Percentiles rank a stretch among this genome's conserved stretches.
phyloP scores from a whole-genome alignment of 768 basidiomycete species.

The Cystobasidium onofrii region DNA sequence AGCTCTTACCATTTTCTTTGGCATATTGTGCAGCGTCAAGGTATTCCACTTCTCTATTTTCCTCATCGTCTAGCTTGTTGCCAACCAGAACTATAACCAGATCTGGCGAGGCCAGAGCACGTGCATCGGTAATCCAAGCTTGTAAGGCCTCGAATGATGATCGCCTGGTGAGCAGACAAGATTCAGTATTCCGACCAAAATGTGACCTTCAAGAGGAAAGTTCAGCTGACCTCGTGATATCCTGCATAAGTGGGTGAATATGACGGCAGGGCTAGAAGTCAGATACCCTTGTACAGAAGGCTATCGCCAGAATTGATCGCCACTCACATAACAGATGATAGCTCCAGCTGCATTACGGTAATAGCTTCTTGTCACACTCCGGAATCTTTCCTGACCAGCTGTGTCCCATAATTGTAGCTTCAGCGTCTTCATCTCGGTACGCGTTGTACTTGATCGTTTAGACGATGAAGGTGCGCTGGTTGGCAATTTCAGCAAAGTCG shows the following conservation, averaged over 20 bases:
- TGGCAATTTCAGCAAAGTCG: conserved; percentile 76
- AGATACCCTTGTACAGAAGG: conserved; percentile 56
- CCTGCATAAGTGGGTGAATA: too few species aligned
- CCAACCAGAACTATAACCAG: conserved; percentile 53
- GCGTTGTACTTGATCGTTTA: conserved; percentile 13
- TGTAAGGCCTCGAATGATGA: conserved; percentile 74
- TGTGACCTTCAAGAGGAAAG: not conserved
- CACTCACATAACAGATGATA: conserved; percentile 37
- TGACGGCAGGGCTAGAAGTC: too few species aligned
- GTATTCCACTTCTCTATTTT: conserved; percentile 82
- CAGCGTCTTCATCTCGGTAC: conserved; percentile 37
- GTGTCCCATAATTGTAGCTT: conserved; percentile 99
- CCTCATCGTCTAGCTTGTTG: conserved; percentile 88
- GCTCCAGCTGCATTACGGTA: conserved; percentile 55
- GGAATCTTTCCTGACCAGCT: conserved; percentile 98
- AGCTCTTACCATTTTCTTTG: conserved; percentile 87
- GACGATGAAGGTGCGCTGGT: conserved; percentile 26
- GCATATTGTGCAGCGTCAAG: conserved; percentile 92
- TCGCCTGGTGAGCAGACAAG: conserved; percentile 47
- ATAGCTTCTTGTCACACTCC: conserved; percentile 96
- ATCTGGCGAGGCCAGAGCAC: conserved; percentile 84
- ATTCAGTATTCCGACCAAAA: too few species aligned
- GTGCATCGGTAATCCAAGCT: conserved; percentile 85
- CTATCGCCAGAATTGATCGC: conserved; percentile 63
- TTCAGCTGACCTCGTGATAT: conserved; percentile 47